A percentile compares a stretch with the other conserved stretches of the same genome.
These are phyloP conservation scores for Scheffersomyces amazonensis DNA, from an alignment of 805 yeast species.

Conservation along the genomic window DNA sequence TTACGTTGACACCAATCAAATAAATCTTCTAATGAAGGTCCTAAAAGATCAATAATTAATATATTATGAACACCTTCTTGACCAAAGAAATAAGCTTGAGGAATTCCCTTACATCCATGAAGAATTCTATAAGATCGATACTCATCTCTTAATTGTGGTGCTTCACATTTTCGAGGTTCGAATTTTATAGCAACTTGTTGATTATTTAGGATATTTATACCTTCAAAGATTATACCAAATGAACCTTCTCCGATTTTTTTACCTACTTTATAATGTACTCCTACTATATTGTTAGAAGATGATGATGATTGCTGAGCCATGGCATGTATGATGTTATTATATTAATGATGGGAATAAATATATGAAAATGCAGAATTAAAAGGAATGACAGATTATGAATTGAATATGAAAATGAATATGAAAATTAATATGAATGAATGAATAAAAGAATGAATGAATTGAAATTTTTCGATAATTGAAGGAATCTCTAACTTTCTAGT, in stretches of 20 bases:
- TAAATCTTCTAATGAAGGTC: conserved; percentile 93
- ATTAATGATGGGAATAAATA: conserved; percentile 63
- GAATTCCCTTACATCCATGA: conserved; percentile 80
- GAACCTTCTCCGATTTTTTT: conserved; percentile 99
- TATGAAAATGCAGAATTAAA: conserved; percentile 69
- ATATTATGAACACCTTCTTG: conserved; percentile 97
- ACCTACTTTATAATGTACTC: conserved; percentile 94
- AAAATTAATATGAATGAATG: too few relatives aligned
- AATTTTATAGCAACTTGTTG: conserved; percentile 95
- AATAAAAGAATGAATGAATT: too few relatives aligned
- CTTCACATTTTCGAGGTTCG: conserved; percentile 94
- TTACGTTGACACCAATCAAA: conserved; percentile 98
- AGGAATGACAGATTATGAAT: too few relatives aligned
- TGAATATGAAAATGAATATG: too few relatives aligned
- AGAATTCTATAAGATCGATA: conserved; percentile 91
- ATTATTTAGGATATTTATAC: conserved; percentile 86
- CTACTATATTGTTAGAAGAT: conserved; percentile 54
- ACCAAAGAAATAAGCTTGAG: conserved; percentile 96
- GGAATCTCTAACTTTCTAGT: too few relatives aligned
- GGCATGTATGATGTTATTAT: too few relatives aligned
- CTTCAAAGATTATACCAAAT: conserved; percentile 96
- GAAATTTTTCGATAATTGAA: too few relatives aligned
- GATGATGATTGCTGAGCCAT: conserved; percentile 44
- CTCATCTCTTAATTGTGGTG: conserved; percentile 96
- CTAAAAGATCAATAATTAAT: conserved; percentile 88